Conservation (phyloP, 805 yeast species). For the Teunomyces panamensis region DNA sequence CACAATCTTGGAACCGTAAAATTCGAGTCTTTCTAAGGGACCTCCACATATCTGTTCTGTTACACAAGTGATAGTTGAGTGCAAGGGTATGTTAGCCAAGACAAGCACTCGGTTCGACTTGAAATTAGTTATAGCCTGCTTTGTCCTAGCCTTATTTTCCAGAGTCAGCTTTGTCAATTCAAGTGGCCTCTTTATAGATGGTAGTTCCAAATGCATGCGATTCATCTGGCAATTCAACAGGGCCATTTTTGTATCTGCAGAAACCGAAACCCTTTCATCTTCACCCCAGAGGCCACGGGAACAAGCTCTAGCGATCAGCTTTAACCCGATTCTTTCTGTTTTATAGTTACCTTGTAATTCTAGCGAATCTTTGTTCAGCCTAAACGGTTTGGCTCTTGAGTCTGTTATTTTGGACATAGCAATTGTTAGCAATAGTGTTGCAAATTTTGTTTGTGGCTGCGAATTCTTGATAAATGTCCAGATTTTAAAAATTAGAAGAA, state of each 20-base stretch:
- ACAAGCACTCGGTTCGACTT: conserved; percentile 26
- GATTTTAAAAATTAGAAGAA: neutral
- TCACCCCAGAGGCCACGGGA: conserved; percentile 5
- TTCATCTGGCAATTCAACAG: neutral
- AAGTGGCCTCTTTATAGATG: neutral
- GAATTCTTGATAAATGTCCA: neutral
- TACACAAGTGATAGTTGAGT: conserved; percentile 48
- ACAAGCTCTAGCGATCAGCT: conserved; percentile 5
- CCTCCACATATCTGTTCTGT: conserved; percentile 66
- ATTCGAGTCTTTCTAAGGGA: conserved; percentile 53
- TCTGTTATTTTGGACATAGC: conserved; percentile 2
- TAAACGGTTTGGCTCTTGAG: neutral
- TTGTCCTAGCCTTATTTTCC: neutral
- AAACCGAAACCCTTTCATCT: neutral
- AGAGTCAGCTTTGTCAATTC: neutral
- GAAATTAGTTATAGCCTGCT: neutral
- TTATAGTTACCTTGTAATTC: neutral
- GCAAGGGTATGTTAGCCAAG: conserved; percentile 36
- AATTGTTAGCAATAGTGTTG: conserved; percentile 3
- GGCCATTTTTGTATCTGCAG: neutral
- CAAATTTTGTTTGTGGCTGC: conserved; percentile 3
- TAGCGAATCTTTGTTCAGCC: neutral
- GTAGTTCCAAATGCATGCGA: neutral
- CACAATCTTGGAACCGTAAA: conserved; percentile 33
- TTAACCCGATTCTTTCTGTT: conserved; percentile 6